Evolutionary conservation across 2,329 filamentous ascomycete genomes (phyloP), one percentile per base, ranked within the genome.

Genomic region (Exophiala bonariae): DNA sequence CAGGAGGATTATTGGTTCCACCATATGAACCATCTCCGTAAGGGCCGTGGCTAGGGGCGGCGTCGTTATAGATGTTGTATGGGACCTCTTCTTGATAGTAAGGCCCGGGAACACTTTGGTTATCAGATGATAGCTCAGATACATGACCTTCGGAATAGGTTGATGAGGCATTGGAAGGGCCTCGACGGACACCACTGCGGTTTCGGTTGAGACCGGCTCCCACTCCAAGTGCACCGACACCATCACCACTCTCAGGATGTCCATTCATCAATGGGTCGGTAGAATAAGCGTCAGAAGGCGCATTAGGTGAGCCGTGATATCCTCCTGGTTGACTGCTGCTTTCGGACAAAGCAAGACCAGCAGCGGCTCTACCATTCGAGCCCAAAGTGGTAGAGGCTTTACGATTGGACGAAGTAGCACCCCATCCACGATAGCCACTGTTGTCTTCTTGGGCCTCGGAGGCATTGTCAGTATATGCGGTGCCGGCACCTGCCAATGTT

Each of bases 121-220:
- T 74, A 34, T 82, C 79, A 16, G 75, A 76, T 11, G 80, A 83
- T 16, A 72, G 69, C 52, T 85, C 81, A 0, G 92, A 96, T 8
- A 49, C 48, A 38, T 50, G 53, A 20, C 53, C 53, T 35, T 82
- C 84, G 55, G 91, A 96, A 72, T 97, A 99, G 1, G 89, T 91
- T 0, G 93, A 97, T 0, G 93, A 99, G 4, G 93, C 93, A 63
- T 97, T 97, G 4, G 92, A 97, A 2, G 89, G 85, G 1, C 93
- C 93, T 44, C 93, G 86, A 57, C 87, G 88, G 28, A 97, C 87
- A 57, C 89, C 78, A 41, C 54, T 52, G 23, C 55, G 50, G 39
- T 55, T 49, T 17, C 50, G 38, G 26, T 23, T 20, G 3, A 52
- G 41, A 19, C 50, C 55, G 18, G 47, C 49, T 3, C 39, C 48